phyloP scores from a whole-genome alignment of 1,284 basidiomycete species.

The Stygiomarasmius scandens region DNA sequence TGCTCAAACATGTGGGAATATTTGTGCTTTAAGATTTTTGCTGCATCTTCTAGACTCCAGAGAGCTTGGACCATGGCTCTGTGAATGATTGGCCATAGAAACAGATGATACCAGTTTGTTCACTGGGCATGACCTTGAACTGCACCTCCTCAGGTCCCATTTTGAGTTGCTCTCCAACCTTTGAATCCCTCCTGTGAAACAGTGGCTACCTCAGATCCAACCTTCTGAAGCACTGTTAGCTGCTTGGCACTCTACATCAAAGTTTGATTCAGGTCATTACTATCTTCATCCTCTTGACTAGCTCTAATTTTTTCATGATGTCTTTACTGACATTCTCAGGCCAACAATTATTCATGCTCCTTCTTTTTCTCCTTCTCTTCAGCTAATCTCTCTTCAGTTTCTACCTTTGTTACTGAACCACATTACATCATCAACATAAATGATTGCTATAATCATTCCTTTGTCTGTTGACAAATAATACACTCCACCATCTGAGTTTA shows the following conservation, averaged over 20 bases:
- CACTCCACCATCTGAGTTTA: constrained; percentile 25
- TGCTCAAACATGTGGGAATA: background rate
- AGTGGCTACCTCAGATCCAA: too few relatives aligned
- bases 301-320: too few relatives aligned
- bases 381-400: too few relatives aligned
- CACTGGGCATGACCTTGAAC: background rate
- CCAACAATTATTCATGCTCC: too few relatives aligned
- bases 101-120: background rate
- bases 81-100: background rate
- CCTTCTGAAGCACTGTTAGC: too few relatives aligned
- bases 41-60: background rate
- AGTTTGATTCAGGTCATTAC: too few relatives aligned
- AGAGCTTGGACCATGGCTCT: background rate
- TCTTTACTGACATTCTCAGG: too few relatives aligned
- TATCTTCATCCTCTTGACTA: too few relatives aligned
- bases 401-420: constrained; percentile 21
- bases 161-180: background rate
- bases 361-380: too few relatives aligned
- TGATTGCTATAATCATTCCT: constrained; percentile 18
- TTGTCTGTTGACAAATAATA: constrained; percentile 19
- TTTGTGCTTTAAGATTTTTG: background rate
- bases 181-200: too few relatives aligned
- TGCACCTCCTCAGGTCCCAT: background rate
- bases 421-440: too few relatives aligned
- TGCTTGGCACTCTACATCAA: too few relatives aligned